These are phyloP conservation scores for Shiraia sp. DNA, from an alignment of 2,329 filamentous ascomycete species.

Conservation along the genomic window DNA sequence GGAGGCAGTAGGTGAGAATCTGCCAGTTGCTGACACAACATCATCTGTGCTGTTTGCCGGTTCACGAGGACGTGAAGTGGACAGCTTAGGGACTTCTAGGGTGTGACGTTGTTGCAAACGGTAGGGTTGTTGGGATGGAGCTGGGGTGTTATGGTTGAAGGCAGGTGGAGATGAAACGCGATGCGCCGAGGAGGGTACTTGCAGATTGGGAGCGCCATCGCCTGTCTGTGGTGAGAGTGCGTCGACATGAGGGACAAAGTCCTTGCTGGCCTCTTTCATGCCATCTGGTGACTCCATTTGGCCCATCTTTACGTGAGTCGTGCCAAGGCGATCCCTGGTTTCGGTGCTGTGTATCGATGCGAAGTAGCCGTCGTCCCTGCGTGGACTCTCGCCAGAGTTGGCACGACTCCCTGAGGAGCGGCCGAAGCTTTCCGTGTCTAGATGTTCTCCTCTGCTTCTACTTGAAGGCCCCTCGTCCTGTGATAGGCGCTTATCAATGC, in stretches of 20 bases:
- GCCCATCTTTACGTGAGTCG: slow-evolving; percentile 44
- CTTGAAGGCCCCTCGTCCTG: slow-evolving; percentile 30
- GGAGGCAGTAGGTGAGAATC: slow-evolving; percentile 74
- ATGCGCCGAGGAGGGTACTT: slow-evolving; percentile 42
- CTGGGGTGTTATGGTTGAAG: slow-evolving; percentile 56
- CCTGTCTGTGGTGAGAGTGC: slow-evolving; percentile 21
- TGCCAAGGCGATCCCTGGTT: slow-evolving; percentile 36
- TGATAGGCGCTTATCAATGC: slow-evolving; percentile 44
- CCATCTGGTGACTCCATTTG: slow-evolving; percentile 29
- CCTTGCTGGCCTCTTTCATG: slow-evolving; percentile 34
- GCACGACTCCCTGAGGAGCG: slow-evolving; percentile 28
- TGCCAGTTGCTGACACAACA: slow-evolving; percentile 70
- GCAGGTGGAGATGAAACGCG: slow-evolving; percentile 67
- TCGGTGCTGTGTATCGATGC: slow-evolving; percentile 43
- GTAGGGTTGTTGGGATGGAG: slow-evolving; percentile 56
- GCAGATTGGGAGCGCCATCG: slow-evolving; percentile 37
- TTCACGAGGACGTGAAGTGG: slow-evolving; percentile 68
- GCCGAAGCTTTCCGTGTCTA: slow-evolving; percentile 24
- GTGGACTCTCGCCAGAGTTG: slow-evolving; percentile 29
- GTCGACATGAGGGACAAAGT: slow-evolving; percentile 28
- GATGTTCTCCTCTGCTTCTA: slow-evolving; percentile 18
- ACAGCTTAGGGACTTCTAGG: slow-evolving; percentile 77
- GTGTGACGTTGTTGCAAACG: slow-evolving; percentile 82
- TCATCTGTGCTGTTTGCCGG: slow-evolving; percentile 60
- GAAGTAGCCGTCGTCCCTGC: slow-evolving; percentile 53